Conservation (phyloP, 371 early-diverging fungal species). For the Nematocida ironsii region DNA sequence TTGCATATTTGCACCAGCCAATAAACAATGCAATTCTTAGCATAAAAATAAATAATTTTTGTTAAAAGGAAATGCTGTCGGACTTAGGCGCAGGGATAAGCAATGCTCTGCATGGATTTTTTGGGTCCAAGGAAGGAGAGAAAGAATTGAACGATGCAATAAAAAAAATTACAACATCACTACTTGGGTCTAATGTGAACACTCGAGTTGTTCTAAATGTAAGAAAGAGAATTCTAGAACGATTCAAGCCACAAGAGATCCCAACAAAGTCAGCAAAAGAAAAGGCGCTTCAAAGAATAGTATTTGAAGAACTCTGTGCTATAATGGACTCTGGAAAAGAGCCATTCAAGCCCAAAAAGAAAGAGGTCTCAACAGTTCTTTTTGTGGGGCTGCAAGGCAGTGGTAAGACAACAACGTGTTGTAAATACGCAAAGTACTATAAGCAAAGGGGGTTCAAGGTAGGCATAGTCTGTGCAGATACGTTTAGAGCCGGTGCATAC, state of each 20-base stretch:
- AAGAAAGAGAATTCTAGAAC: slow-evolving; percentile 79
- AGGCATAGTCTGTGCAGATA: slow-evolving; percentile 94
- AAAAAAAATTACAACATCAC: slow-evolving; percentile 66
- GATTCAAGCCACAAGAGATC: slow-evolving; percentile 78
- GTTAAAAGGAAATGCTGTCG: slow-evolving; percentile 42
- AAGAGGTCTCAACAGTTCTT: slow-evolving; percentile 82
- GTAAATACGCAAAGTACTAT: slow-evolving; percentile 91
- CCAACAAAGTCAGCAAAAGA: slow-evolving; percentile 81
- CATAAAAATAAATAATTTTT: slow-evolving; percentile 32
- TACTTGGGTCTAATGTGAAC: slow-evolving; percentile 79
- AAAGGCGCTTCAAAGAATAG: slow-evolving; percentile 72
- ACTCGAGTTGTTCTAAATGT: slow-evolving; percentile 79
- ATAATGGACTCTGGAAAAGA: slow-evolving; percentile 87
- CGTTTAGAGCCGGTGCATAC: slow-evolving; percentile 98
- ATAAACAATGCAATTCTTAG: background rate
- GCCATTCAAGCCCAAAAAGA: slow-evolving; percentile 80
- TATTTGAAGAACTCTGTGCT: slow-evolving; percentile 85
- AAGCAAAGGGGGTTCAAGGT: slow-evolving; percentile 93
- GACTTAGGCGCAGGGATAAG: slow-evolving; percentile 56
- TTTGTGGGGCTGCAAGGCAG: slow-evolving; percentile 98
- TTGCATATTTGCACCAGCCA: too few species aligned
- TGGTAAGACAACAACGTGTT: slow-evolving; percentile 97
- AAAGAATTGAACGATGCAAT: slow-evolving; percentile 61
- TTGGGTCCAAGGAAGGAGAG: slow-evolving; percentile 60
- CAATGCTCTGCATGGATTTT: slow-evolving; percentile 46